Conservation (phyloP, 1,284 basidiomycete species). For the Malassezia yamatoensis region DNA sequence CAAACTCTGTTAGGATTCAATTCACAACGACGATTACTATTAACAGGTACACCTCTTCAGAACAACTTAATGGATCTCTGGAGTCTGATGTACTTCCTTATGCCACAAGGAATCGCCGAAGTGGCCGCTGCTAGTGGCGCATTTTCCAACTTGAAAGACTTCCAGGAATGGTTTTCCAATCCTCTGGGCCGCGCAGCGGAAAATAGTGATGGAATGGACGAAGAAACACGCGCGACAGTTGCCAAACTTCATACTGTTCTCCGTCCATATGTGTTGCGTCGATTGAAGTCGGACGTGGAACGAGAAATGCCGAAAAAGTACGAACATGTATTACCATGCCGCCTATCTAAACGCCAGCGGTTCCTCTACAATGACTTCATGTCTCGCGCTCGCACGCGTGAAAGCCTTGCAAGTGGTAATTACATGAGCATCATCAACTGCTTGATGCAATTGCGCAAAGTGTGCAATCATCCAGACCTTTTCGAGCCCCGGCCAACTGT, state of each 20-base stretch:
- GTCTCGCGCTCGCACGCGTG: constrained; percentile 75
- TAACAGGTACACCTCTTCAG: constrained; percentile 89
- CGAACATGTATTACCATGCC: constrained; percentile 84
- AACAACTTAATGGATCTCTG: constrained; percentile 93
- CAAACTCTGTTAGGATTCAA: constrained; percentile 88
- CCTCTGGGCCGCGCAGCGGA: constrained; percentile 83
- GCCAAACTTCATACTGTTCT: constrained; percentile 82
- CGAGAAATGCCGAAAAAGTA: constrained; percentile 89
- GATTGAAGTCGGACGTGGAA: constrained; percentile 89
- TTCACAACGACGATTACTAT: constrained; percentile 70
- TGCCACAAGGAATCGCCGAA: constrained; percentile 60
- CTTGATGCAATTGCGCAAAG: constrained; percentile 72
- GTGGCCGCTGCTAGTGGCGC: constrained; percentile 54
- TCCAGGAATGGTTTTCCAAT: constrained; percentile 88
- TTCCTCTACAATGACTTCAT: constrained; percentile 98
- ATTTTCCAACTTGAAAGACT: constrained; percentile 86
- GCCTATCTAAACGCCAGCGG: constrained; percentile 84
- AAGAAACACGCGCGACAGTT: constrained; percentile 77
- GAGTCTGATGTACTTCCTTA: constrained; percentile 87
- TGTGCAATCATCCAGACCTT: constrained; percentile 85
- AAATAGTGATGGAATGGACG: constrained; percentile 65
- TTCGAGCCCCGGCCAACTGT: constrained; percentile 90
- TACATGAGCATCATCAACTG: constrained; percentile 76
- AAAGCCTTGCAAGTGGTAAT: constrained; percentile 77
- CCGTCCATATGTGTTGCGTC: constrained; percentile 83